These are phyloP conservation scores for Chrysoporthe cubensis DNA, from an alignment of 2,329 filamentous ascomycete species.

Conservation along the genomic window DNA sequence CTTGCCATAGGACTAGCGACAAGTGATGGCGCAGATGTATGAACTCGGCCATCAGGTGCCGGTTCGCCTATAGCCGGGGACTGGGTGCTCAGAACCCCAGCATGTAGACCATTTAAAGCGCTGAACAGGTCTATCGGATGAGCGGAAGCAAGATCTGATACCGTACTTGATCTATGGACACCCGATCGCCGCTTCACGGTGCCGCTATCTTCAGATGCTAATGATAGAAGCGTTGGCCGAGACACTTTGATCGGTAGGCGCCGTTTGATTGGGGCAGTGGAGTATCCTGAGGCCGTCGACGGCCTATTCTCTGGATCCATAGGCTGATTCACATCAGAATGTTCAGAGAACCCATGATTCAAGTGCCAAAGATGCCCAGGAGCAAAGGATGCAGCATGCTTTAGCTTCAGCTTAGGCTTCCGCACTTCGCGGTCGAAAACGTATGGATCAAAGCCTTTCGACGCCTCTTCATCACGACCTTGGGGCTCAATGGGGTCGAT, in stretches of 20 bases:
- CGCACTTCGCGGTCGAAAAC: slow-evolving; percentile 20
- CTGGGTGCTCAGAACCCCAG: neutral
- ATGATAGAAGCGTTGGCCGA: slow-evolving; percentile 10
- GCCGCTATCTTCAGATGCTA: slow-evolving; percentile 19
- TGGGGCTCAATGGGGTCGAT: slow-evolving; percentile 6
- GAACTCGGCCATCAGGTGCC: neutral
- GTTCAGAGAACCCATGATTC: neutral
- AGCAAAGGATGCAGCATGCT: slow-evolving; percentile 16
- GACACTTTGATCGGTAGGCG: slow-evolving; percentile 25
- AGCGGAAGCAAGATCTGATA: slow-evolving; percentile 20
- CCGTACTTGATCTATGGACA: slow-evolving; percentile 25
- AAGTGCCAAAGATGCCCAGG: neutral
- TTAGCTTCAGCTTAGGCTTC: slow-evolving; percentile 28
- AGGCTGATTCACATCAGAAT: neutral
- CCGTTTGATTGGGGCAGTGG: slow-evolving; percentile 22
- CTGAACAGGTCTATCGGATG: slow-evolving; percentile 26
- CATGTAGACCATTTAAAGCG: neutral
- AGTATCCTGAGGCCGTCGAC: slow-evolving; percentile 21
- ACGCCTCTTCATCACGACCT: slow-evolving; percentile 2
- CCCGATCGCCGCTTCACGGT: slow-evolving; percentile 28
- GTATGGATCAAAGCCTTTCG: slow-evolving; percentile 20
- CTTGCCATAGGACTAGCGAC: slow-evolving; percentile 9
- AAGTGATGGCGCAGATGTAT: slow-evolving; percentile 3
- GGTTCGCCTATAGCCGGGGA: neutral
- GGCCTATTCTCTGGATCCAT: neutral